Conservation (phyloP, 176 grass and related monocot genomes). For the Tillandsia fasciculata region DNA sequence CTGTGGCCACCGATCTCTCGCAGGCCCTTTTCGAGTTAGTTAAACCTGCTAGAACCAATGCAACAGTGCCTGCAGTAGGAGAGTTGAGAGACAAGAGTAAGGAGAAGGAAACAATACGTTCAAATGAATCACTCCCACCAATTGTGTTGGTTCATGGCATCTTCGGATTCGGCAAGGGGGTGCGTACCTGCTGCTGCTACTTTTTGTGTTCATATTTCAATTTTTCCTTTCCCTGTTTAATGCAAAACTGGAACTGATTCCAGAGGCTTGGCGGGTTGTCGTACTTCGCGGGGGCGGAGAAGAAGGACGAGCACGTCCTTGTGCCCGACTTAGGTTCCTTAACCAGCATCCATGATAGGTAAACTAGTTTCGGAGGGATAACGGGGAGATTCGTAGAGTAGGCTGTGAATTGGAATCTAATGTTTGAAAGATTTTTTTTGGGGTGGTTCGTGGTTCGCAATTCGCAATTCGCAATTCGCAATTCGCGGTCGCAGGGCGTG, state of each 20-base stretch:
- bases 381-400: too few species aligned
- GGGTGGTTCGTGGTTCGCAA: too few species aligned
- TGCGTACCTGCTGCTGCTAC: neutral
- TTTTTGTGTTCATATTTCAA: neutral
- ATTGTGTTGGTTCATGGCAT: slow-evolving; percentile 88
- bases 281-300: slow-evolving; percentile 89
- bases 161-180: slow-evolving; percentile 88
- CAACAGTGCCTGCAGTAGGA: neutral
- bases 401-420: neutral
- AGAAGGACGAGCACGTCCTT: slow-evolving; percentile 74
- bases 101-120: neutral
- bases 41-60: neutral
- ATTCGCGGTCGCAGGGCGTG: slow-evolving; percentile 31
- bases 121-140: slow-evolving; percentile 36
- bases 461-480: neutral
- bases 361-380: neutral
- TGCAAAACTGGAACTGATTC: slow-evolving; percentile 1
- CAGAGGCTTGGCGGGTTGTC: slow-evolving; percentile 75
- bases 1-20: slow-evolving; percentile 32
- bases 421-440: neutral
- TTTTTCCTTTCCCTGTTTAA: neutral
- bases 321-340: slow-evolving; percentile 77
- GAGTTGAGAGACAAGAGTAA: slow-evolving; percentile 10
- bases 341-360: slow-evolving; percentile 78
- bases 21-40: slow-evolving; percentile 16